These are phyloP conservation scores for Thelonectria blattea DNA, from an alignment of 2,329 filamentous ascomycete genomes.

Conservation along the genomic window DNA sequence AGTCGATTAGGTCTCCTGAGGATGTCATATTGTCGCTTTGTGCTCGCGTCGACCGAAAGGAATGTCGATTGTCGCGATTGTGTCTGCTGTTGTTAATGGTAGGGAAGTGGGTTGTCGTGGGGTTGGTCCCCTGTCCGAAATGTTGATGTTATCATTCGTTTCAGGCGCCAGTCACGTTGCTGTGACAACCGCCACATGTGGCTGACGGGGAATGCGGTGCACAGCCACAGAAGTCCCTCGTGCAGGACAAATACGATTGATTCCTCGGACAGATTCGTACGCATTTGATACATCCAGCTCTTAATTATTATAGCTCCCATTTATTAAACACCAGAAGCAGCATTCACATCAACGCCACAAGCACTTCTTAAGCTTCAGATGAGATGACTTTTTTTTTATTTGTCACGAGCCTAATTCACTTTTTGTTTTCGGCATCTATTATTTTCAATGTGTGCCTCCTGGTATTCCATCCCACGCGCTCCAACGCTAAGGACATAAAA, in stretches of 20 bases:
- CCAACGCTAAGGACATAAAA: conserved; percentile 29
- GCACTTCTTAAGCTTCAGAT: conserved; percentile 25
- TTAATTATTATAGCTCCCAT: too few species aligned
- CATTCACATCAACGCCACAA: neutral
- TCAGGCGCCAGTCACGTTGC: conserved; percentile 23
- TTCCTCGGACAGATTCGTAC: too few species aligned
- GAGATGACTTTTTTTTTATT: conserved; percentile 17
- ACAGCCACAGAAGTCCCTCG: neutral
- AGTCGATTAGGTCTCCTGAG: conserved; percentile 67
- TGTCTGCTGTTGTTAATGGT: conserved; percentile 17
- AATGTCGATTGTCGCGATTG: conserved; percentile 14
- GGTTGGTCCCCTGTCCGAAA: conserved; percentile 3
- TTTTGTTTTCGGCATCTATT: conserved; percentile 37
- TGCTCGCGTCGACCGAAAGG: conserved; percentile 26
- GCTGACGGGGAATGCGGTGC: neutral
- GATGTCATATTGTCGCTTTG: conserved; percentile 51
- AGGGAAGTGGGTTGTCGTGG: conserved; percentile 20
- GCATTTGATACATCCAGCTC: too few species aligned
- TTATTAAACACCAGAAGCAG: neutral
- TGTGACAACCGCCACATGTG: conserved; percentile 36
- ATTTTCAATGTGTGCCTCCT: conserved; percentile 34
- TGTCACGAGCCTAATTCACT: conserved; percentile 36
- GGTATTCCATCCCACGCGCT: conserved; percentile 34
- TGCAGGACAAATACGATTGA: too few species aligned
- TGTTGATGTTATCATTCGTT: conserved; percentile 33